Evolutionary conservation across 139 green algal genomes (phyloP).

Genomic region (Chlorella sp.): DNA sequence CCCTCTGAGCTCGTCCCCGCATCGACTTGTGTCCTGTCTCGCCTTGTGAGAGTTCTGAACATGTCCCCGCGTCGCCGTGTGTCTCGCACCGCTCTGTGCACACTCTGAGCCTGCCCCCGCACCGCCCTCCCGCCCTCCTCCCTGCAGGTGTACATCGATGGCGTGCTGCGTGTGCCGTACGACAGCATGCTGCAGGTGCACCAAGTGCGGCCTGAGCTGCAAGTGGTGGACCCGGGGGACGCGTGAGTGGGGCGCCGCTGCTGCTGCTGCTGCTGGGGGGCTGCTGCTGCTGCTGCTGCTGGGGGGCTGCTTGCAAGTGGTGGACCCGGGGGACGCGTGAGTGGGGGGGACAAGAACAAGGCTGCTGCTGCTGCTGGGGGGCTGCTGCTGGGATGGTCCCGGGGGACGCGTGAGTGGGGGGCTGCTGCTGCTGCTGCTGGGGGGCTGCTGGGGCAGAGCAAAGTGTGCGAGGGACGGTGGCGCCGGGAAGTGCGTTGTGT

Average conservation of each 20-base stretch:
- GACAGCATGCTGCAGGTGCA: constrained; percentile 48
- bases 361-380: neutral
- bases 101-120: neutral
- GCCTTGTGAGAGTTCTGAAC: too few relatives aligned
- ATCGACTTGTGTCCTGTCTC: too few relatives aligned
- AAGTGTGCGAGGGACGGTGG: too few relatives aligned
- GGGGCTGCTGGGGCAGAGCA: too few relatives aligned
- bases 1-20: too few relatives aligned
- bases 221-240: constrained; percentile 66
- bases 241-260: too few relatives aligned
- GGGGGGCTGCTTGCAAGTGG: constrained; percentile 53
- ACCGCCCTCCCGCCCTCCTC: too few relatives aligned
- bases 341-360: too few relatives aligned
- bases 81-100: neutral
- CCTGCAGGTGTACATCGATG: constrained; percentile 14
- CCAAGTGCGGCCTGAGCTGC: constrained; percentile 68
- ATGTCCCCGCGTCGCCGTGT: too few relatives aligned
- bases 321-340: constrained; percentile 67
- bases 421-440: neutral
- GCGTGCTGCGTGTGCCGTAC: constrained; percentile 51
- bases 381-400: constrained; percentile 57
- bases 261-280: neutral
- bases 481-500: too few relatives aligned
- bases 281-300: too few relatives aligned
- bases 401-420: constrained; percentile 49